Evolutionary conservation across 2,329 filamentous ascomycete species (phyloP), one percentile per base, ranked within the genome.

Genomic region (Hypoxylon sp.): DNA sequence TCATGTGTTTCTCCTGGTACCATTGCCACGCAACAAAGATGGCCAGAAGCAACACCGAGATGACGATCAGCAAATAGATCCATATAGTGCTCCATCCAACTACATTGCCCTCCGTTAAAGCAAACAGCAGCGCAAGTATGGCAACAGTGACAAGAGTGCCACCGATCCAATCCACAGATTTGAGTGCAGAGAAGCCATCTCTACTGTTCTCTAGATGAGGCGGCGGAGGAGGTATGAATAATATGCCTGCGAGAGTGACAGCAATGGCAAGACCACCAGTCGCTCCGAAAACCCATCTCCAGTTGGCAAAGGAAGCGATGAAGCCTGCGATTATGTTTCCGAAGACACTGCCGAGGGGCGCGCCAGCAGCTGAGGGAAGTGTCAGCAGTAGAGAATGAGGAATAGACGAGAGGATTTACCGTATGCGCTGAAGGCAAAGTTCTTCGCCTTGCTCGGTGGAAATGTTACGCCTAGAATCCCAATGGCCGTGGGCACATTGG

Each of bases 391-490:
- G 40, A 4, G 3, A 4, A 26, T 13, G 27, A 33, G 29, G 6
- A 35, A 9, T 18, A 35, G 20, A 20, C 2, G 38, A 40, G 17
- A 35, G 4, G 13, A 51, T 75, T 53, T 68, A 81, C 80, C 81
- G 55, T 88, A 89, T 18, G 81, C 79, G 31, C 83, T 84, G 64
- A 91, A 90, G 1, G 87, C 87, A 68, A 89, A 88, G 65, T 88
- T 90, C 73, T 89, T 90, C 3, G 86, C 83, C 62, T 84, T 86
- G 0, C 88, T 86, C 0, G 87, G 86, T 1, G 83, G 82, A 51
- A 90, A 90, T 0, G 85, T 89, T 1, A 83, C 83, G 0, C 87
- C 87, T 2, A 91, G 72, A 33, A 90, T 90, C 0, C 88, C 88
- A 67, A 91, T 84, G 0, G 88, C 88, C 0, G 87, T 89, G 0